Base-by-base conservation (phyloP, 192 early-diverging fungal genomes). In the Anaeromyces robustus region DNA sequence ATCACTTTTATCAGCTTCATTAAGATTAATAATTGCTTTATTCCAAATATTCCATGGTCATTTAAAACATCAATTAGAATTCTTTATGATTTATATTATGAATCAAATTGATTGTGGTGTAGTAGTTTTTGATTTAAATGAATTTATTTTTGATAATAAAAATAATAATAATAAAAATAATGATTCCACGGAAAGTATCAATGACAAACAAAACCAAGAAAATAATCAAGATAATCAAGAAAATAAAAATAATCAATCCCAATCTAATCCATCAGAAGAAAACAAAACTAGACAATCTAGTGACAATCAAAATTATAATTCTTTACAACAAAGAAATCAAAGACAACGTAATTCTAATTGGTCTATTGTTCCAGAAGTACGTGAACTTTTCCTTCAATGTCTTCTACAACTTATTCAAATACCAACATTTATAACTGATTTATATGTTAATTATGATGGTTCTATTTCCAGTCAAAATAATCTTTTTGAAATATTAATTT, bases 361-460 rank as follows among this genome's bases (percentile, higher is more conserved):
- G 81, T 37, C 79, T 85, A n/a, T 94, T 13, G 89, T 89, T 9
- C 91, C 90, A 13, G 96, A 99, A 85, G 93, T 93, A 1, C 92
- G 96, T 17, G 94, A 96, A 77, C 84, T 97, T 77, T 82, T 97
- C 37, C 80, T 98, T 9, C 32, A 29, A 29, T 30, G 39, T 84
- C 34, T 77, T 37, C 30, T 34, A 4, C 30, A 94, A 81, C 90
- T 95, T 80, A 92, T 90, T 30, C 85, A 94, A 78, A 89, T 91
- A 68, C 91, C 94, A 22, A 89, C 90, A 2, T 92, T 96, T 78
- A 88, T 95, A 85, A 88, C 91, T 0, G 96, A 98, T 80, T 87
- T 99, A 39, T 99, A 96, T 92, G 90, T 96, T 79, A 95, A 96
- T 84, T 97, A 94, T 84, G 98, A 99, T 85, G 94, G 95, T 80